Conservation (phyloP, 2,329 filamentous ascomycete species). For the Venturia pyrina region DNA sequence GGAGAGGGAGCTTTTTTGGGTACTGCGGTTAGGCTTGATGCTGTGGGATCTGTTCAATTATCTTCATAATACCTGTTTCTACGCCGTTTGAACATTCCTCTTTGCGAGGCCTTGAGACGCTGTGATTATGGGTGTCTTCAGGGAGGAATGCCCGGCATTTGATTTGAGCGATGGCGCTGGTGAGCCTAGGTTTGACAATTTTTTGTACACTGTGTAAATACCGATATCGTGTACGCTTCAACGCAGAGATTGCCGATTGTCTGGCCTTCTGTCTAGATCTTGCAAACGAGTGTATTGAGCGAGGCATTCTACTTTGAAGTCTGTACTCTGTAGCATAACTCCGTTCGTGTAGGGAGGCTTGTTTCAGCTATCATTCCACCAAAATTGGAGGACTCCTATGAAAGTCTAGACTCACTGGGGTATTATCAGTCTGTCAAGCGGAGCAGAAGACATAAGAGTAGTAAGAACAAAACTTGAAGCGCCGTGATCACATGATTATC, state of each 20-base stretch:
- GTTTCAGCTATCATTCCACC: too few relatives aligned
- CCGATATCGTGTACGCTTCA: not conserved
- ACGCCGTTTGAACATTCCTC: not conserved
- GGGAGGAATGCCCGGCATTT: not conserved
- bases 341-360: too few relatives aligned
- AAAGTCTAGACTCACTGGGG: too few relatives aligned
- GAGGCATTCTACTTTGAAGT: not conserved
- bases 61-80: not conserved
- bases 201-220: not conserved
- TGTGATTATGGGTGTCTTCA: not conserved
- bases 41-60: not conserved
- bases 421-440: too few relatives aligned
- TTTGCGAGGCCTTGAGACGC: not conserved
- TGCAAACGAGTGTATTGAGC: not conserved
- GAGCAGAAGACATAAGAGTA: too few relatives aligned
- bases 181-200: not conserved
- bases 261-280: not conserved
- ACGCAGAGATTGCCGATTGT: not conserved
- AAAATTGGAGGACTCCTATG: too few relatives aligned
- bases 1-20: not conserved
- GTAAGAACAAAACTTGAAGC: too few relatives aligned
- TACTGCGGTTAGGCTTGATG: not conserved
- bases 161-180: slow-evolving; percentile 2
- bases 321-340: not conserved
- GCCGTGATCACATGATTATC: too few relatives aligned